Evolutionary conservation across 148 eudicot genomes (phyloP).

Genomic region (Fagopyrum tataricum): DNA sequence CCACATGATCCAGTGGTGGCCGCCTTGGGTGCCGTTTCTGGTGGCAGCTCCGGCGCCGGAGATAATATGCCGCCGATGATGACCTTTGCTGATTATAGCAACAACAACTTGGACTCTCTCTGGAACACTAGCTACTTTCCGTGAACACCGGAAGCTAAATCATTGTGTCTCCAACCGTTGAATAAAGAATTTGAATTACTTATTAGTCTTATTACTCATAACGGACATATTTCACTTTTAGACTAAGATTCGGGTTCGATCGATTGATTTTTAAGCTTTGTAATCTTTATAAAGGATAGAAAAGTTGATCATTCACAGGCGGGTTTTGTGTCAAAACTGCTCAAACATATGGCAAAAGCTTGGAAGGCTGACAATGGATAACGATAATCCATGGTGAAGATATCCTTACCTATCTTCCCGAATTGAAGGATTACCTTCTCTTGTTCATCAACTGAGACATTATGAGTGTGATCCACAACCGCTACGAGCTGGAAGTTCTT

Average conservation of each 20-base stretch:
- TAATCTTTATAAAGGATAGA: too few relatives aligned
- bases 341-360: too few relatives aligned
- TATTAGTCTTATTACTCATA: too few relatives aligned
- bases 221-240: too few relatives aligned
- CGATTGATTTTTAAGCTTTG: too few relatives aligned
- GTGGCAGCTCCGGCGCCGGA: background rate
- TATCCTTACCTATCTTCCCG: slow-evolving; percentile 30
- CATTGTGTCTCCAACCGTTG: too few relatives aligned
- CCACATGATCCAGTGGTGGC: background rate
- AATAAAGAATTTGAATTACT: too few relatives aligned
- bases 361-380: too few relatives aligned
- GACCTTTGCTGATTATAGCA: slow-evolving; percentile 5
- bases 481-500: slow-evolving; percentile 38
- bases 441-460: slow-evolving; percentile 23
- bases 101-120: background rate
- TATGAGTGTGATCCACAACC: slow-evolving; percentile 17
- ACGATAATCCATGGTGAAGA: slow-evolving; percentile 31
- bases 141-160: too few relatives aligned
- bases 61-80: slow-evolving; percentile 1
- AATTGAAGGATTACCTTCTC: slow-evolving; percentile 30
- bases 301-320: too few relatives aligned
- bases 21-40: background rate
- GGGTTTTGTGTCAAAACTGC: too few relatives aligned
- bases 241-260: too few relatives aligned
- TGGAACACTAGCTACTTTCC: slow-evolving; percentile 15